phyloP scores from a whole-genome alignment of 2,329 filamentous ascomycete species.

The Berkeleyomyces basicola region DNA sequence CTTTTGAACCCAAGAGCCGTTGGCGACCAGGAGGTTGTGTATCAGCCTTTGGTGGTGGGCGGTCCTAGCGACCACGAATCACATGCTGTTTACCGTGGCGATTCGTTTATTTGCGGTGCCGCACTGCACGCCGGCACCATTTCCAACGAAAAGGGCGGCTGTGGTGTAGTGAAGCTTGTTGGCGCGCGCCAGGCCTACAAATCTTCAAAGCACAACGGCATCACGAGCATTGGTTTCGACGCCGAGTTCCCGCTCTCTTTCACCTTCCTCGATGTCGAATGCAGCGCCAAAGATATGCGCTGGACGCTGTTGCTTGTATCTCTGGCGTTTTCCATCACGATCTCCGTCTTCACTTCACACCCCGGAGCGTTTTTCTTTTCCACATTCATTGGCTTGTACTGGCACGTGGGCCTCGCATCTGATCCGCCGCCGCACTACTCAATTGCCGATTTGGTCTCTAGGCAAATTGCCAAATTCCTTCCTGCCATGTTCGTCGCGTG shows the following conservation, averaged over 20 bases:
- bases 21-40: conserved; percentile 49
- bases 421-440: conserved; percentile 59
- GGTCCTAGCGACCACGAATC: conserved; percentile 33
- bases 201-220: conserved; percentile 51
- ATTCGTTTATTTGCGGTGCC: conserved; percentile 74
- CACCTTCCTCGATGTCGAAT: conserved; percentile 51
- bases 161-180: conserved; percentile 60
- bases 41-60: conserved; percentile 50
- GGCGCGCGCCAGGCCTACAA: conserved; percentile 50
- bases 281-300: conserved; percentile 57
- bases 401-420: conserved; percentile 76
- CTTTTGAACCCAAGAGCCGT: conserved; percentile 60
- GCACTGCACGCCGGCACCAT: conserved; percentile 74
- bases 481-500: conserved; percentile 77
- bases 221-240: conserved; percentile 61
- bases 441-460: conserved; percentile 57
- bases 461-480: conserved; percentile 64
- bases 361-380: conserved; percentile 72
- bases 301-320: conserved; percentile 77
- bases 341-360: conserved; percentile 70
- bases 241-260: conserved; percentile 84
- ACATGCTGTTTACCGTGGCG: conserved; percentile 59
- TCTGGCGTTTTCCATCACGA: conserved; percentile 55
- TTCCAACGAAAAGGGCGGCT: conserved; percentile 55
- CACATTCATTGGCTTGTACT: conserved; percentile 67